Evolutionary conservation across 371 early-diverging fungal genomes (phyloP).

Genomic region (Lichtheimia ornata): DNA sequence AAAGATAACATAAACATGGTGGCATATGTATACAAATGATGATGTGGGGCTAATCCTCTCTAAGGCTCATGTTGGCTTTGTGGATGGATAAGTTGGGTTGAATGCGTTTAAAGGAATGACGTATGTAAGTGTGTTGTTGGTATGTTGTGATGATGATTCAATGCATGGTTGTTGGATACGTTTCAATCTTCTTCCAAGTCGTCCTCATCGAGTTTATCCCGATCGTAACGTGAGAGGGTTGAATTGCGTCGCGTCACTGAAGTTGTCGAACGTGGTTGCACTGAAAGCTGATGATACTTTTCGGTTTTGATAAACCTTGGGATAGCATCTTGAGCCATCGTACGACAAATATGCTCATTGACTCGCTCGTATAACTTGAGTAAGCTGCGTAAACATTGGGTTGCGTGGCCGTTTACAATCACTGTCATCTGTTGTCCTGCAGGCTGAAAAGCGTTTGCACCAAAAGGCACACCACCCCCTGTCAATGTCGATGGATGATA

Average conservation of each 20-base stretch:
- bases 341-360: constrained; percentile 72
- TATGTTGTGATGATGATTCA: too few species aligned
- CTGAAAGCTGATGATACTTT: constrained; percentile 43
- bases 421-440: constrained; percentile 33
- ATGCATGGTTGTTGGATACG: neutral
- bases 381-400: constrained; percentile 37
- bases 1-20: neutral
- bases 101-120: too few species aligned
- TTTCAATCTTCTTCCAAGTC: neutral
- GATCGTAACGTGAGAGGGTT: neutral
- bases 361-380: constrained; percentile 61
- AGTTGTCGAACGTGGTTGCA: constrained; percentile 8
- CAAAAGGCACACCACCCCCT: constrained; percentile 24
- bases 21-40: constrained; percentile 6
- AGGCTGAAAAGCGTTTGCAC: constrained; percentile 26
- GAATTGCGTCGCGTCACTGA: neutral
- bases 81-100: too few species aligned
- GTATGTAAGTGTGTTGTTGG: too few species aligned
- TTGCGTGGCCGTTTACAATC: constrained; percentile 27
- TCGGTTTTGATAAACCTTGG: constrained; percentile 76
- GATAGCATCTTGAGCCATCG: constrained; percentile 77
- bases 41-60: too few species aligned
- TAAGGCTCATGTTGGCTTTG: too few species aligned
- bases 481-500: neutral
- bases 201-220: neutral